Evolutionary conservation across 306 rosid genomes (phyloP).

Genomic region (Vigna hirtella): DNA sequence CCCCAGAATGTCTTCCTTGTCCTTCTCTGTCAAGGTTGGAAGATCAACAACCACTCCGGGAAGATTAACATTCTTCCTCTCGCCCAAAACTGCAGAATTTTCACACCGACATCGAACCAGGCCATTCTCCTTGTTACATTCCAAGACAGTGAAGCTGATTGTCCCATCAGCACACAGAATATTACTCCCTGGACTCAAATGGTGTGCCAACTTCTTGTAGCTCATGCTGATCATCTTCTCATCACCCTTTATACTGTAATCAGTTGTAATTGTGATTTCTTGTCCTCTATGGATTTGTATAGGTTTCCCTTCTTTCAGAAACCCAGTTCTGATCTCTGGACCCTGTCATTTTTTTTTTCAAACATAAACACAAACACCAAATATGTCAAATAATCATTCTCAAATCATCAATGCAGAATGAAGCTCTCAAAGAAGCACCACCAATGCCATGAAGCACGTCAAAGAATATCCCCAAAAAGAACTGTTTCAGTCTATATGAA

Average conservation of each 20-base stretch:
- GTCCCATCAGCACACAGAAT: slow-evolving; percentile 45
- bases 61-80: slow-evolving; percentile 43
- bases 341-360: slow-evolving; percentile 14
- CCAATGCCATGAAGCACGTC: not conserved
- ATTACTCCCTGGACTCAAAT: slow-evolving; percentile 28
- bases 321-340: slow-evolving; percentile 45
- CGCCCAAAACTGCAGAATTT: slow-evolving; percentile 38
- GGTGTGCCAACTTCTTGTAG: slow-evolving; percentile 31
- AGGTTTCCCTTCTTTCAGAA: slow-evolving; percentile 24
- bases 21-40: slow-evolving; percentile 44
- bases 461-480: not conserved
- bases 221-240: slow-evolving; percentile 42
- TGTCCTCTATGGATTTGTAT: slow-evolving; percentile 28
- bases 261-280: slow-evolving; percentile 31
- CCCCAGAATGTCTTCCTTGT: slow-evolving; percentile 39
- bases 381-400: not conserved
- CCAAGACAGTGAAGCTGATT: slow-evolving; percentile 39
- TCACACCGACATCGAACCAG: slow-evolving; percentile 36
- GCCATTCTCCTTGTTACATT: slow-evolving; percentile 27
- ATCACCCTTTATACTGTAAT: slow-evolving; percentile 39
- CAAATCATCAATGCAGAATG: not conserved
- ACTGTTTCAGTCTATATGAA: too few relatives aligned
- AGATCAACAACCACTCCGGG: slow-evolving; percentile 43
- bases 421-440: not conserved
- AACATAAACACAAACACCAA: not conserved